Conservation (phyloP, 2,329 filamentous ascomycete genomes). For the Verticillium longisporum region DNA sequence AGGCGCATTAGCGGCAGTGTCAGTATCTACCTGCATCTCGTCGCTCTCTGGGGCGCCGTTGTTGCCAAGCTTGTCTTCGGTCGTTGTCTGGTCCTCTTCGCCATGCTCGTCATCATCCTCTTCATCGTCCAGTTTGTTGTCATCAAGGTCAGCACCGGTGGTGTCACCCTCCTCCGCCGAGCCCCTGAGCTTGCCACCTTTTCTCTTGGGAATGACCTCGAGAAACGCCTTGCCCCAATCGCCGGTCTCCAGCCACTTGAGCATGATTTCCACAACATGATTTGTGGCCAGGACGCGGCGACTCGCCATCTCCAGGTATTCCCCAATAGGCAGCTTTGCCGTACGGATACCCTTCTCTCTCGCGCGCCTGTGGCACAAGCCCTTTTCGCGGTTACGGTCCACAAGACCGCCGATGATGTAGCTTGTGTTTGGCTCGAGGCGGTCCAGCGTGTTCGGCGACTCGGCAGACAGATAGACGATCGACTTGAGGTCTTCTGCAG, state of each 20-base stretch:
- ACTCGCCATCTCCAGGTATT: slow-evolving; percentile 87
- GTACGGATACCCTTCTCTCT: slow-evolving; percentile 71
- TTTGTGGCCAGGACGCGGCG: slow-evolving; percentile 86
- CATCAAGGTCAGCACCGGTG: slow-evolving; percentile 16
- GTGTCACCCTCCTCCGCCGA: slow-evolving; percentile 13
- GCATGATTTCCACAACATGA: slow-evolving; percentile 95
- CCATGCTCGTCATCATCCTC: slow-evolving; percentile 21
- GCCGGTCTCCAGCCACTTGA: slow-evolving; percentile 81
- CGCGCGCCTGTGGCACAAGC: slow-evolving; percentile 81
- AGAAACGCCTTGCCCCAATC: slow-evolving; percentile 91
- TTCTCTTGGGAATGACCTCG: slow-evolving; percentile 82
- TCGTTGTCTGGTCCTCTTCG: slow-evolving; percentile 9
- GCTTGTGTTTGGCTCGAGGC: slow-evolving; percentile 78
- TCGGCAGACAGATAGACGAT: slow-evolving; percentile 90
- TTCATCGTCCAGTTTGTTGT: slow-evolving; percentile 17
- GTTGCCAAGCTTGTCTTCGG: background rate
- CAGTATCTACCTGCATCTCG: background rate
- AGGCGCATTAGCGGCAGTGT: background rate
- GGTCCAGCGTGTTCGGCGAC: slow-evolving; percentile 75
- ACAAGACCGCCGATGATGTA: slow-evolving; percentile 94
- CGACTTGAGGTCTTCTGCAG: slow-evolving; percentile 26
- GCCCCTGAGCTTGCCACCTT: slow-evolving; percentile 64
- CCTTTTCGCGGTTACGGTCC: slow-evolving; percentile 94
- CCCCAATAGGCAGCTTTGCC: slow-evolving; percentile 87
- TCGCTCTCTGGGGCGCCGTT: background rate